Evolutionary conservation across 768 basidiomycete genomes (phyloP).

Genomic region (Leucogyrophana mollusca): DNA sequence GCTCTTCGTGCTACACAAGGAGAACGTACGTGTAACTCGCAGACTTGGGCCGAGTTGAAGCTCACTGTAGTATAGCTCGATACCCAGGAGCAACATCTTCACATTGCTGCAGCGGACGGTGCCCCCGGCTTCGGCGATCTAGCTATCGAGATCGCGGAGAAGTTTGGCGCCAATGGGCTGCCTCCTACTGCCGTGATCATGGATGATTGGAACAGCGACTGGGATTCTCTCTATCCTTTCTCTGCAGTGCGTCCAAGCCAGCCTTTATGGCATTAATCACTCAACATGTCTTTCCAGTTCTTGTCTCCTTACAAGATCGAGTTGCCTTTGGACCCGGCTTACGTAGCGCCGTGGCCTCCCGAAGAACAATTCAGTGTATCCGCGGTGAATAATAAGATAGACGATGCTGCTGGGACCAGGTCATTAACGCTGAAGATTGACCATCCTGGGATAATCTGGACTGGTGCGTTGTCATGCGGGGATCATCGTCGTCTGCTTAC

Average conservation of each 20-base stretch:
- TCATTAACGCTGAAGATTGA: constrained; percentile 65
- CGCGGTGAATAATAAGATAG: constrained; percentile 54
- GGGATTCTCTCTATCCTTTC: constrained; percentile 86
- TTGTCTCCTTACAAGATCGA: constrained; percentile 81
- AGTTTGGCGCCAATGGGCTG: constrained; percentile 51
- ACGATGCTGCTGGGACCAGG: constrained; percentile 60
- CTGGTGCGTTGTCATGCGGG: constrained; percentile 42
- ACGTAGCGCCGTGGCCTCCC: constrained; percentile 49
- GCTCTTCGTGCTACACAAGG: constrained; percentile 77
- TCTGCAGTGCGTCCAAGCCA: constrained; percentile 49
- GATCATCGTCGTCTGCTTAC: not conserved
- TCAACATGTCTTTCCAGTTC: constrained; percentile 49
- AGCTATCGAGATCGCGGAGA: constrained; percentile 54
- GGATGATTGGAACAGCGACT: constrained; percentile 81
- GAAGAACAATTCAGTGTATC: constrained; percentile 49
- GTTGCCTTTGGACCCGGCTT: constrained; percentile 47
- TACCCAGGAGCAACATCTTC: constrained; percentile 68
- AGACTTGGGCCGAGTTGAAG: not conserved
- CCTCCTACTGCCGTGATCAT: constrained; percentile 51
- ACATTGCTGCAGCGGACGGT: constrained; percentile 80
- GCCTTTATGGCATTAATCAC: not conserved
- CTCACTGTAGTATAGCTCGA: constrained; percentile 61
- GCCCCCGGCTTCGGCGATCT: constrained; percentile 73
- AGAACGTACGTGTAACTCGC: constrained; percentile 61
- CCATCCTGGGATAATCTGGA: constrained; percentile 88